These are phyloP conservation scores for Penicillium rolfsii DNA, from an alignment of 2,329 filamentous ascomycete species.

Conservation along the genomic window DNA sequence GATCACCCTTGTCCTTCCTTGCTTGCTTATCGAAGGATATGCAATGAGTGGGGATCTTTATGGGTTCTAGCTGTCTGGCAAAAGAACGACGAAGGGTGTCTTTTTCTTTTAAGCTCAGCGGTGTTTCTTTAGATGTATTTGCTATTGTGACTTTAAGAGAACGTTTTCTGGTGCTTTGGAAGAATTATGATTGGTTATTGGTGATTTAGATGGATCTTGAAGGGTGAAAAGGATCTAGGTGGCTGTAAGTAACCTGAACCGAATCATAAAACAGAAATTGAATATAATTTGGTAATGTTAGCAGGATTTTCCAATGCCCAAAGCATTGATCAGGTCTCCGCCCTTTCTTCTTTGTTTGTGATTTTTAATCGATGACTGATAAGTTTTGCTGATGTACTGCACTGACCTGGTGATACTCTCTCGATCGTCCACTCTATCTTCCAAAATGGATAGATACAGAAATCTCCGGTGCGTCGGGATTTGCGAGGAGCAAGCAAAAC, in stretches of 20 bases:
- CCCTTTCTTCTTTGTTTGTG: not conserved
- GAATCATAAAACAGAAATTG: not conserved
- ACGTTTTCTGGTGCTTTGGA: not conserved
- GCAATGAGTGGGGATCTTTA: not conserved
- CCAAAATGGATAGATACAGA: not conserved
- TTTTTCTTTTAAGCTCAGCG: not conserved
- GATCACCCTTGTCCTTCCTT: slow-evolving; percentile 4
- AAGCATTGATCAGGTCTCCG: not conserved
- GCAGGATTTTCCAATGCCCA: not conserved
- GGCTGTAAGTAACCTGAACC: not conserved
- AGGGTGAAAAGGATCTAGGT: not conserved
- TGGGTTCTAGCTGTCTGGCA: not conserved
- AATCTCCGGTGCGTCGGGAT: slow-evolving; percentile 25
- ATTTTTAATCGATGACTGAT: not conserved
- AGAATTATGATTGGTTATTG: not conserved
- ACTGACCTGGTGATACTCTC: not conserved
- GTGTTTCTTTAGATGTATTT: not conserved
- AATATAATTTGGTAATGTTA: not conserved
- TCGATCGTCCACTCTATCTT: not conserved
- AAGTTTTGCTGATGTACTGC: not conserved
- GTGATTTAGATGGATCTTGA: not conserved
- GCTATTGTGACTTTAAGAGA: not conserved
- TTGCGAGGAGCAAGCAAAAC: slow-evolving; percentile 16
- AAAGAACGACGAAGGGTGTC: not conserved
- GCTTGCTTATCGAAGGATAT: slow-evolving; percentile 8